Evolutionary conservation across 495 filamentous ascomycete genomes (phyloP).

Genomic region (Amniculicola lignicola): DNA sequence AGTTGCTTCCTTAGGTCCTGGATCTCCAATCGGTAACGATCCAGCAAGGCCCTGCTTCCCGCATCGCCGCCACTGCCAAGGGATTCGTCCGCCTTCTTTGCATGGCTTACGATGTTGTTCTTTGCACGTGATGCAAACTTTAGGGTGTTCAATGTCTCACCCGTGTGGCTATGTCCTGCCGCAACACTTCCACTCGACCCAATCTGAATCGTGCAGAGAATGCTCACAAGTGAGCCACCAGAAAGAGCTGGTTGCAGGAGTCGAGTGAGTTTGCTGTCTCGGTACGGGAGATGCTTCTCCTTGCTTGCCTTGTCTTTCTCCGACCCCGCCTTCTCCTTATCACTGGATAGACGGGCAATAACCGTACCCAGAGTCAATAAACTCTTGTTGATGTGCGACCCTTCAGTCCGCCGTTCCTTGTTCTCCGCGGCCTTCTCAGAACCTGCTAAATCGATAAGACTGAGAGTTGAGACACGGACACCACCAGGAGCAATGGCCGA

Average conservation of each 20-base stretch:
- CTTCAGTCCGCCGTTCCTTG: slow-evolving; percentile 91
- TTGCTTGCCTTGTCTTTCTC: slow-evolving; percentile 53
- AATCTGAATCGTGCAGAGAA: slow-evolving; percentile 90
- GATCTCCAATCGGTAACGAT: slow-evolving; percentile 94
- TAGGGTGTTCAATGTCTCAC: slow-evolving; percentile 89
- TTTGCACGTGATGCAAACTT: slow-evolving; percentile 96
- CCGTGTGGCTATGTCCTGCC: slow-evolving; percentile 63
- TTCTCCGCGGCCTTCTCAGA: slow-evolving; percentile 93
- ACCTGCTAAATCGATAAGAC: slow-evolving; percentile 92
- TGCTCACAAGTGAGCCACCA: slow-evolving; percentile 90
- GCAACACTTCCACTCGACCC: slow-evolving; percentile 63
- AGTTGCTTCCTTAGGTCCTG: slow-evolving; percentile 75
- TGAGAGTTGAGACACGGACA: slow-evolving; percentile 90
- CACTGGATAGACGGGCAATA: slow-evolving; percentile 79
- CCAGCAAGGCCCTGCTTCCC: slow-evolving; percentile 80
- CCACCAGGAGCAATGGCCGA: slow-evolving; percentile 79
- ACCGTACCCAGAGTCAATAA: slow-evolving; percentile 92
- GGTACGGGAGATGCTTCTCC: slow-evolving; percentile 89
- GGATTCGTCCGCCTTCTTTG: slow-evolving; percentile 90
- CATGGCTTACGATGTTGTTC: slow-evolving; percentile 97
- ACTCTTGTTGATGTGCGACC: slow-evolving; percentile 97
- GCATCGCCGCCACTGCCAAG: slow-evolving; percentile 65
- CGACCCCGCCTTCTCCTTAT: slow-evolving; percentile 79
- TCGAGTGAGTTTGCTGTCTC: slow-evolving; percentile 94
- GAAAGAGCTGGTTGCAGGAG: slow-evolving; percentile 89